A percentile compares a stretch with the other conserved stretches of the same genome.
phyloP scores from a whole-genome alignment of 2,329 filamentous ascomycete genomes.

The Exophiala viscosa region DNA sequence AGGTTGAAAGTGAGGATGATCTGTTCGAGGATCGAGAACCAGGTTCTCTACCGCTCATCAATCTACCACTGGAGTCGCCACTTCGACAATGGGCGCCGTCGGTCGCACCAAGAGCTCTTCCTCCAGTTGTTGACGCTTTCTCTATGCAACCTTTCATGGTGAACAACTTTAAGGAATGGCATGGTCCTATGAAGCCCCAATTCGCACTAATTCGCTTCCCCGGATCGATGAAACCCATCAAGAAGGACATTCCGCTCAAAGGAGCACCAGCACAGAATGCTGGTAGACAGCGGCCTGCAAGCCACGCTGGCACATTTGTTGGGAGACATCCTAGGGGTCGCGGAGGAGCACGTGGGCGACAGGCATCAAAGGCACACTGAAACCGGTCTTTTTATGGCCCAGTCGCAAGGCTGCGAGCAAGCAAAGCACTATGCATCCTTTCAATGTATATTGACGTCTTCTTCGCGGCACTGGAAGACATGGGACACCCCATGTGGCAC shows the following conservation, averaged over 20 bases:
- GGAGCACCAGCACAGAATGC: conserved; percentile 8
- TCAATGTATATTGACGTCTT: neutral
- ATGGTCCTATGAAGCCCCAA: conserved; percentile 18
- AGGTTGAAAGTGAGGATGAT: conserved; percentile 72
- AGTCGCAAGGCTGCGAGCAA: neutral
- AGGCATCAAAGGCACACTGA: conserved; percentile 22
- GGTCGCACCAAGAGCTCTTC: conserved; percentile 1
- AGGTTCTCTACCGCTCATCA: conserved; percentile 69
- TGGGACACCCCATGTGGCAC: too few relatives aligned
- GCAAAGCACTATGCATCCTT: neutral
- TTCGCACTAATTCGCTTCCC: conserved; percentile 25
- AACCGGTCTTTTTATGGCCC: neutral
- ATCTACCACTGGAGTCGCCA: conserved; percentile 49
- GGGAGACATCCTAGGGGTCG: conserved; percentile 12
- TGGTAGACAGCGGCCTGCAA: conserved; percentile 12
- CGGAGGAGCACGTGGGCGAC: conserved; percentile 11
- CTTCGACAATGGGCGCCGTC: conserved; percentile 2
- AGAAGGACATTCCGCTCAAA: conserved; percentile 24
- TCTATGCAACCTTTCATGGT: conserved; percentile 20
- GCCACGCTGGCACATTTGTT: conserved; percentile 13
- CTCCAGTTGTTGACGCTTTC: conserved; percentile 7
- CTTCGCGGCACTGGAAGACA: too few relatives aligned
- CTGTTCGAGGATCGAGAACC: conserved; percentile 80
- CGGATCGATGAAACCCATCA: conserved; percentile 18
- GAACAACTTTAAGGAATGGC: conserved; percentile 19